A percentile compares a stretch with the other conserved stretches of the same genome.
Conservation (phyloP, 129 eudicot genomes). For the Helianthus tuberosus region DNA sequence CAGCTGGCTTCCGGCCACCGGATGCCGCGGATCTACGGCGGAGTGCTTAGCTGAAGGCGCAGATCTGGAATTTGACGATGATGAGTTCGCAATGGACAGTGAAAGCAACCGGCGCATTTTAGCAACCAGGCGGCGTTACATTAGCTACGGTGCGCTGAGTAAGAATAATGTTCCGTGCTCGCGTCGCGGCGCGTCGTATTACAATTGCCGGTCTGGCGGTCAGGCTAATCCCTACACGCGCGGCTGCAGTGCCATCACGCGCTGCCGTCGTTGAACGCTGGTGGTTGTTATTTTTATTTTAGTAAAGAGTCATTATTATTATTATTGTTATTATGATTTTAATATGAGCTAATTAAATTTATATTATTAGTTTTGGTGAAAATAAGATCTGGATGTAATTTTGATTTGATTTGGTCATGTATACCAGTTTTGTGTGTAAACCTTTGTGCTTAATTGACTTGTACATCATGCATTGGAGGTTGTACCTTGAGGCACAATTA, state of each 20-base stretch:
- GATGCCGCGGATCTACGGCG: slow-evolving; percentile 48
- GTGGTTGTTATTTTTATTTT: slow-evolving; percentile 13
- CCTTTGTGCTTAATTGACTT: not conserved
- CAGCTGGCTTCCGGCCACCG: slow-evolving; percentile 31
- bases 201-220: slow-evolving; percentile 70
- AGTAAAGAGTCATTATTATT: not conserved
- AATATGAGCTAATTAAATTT: slow-evolving; percentile 15
- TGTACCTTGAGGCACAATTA: slow-evolving; percentile 14
- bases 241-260: slow-evolving; percentile 67
- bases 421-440: slow-evolving; percentile 19
- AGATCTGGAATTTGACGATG: slow-evolving; percentile 34
- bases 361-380: slow-evolving; percentile 22
- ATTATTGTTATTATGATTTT: slow-evolving; percentile 11
- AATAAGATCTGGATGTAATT: slow-evolving; percentile 27
- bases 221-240: slow-evolving; percentile 69
- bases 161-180: slow-evolving; percentile 68
- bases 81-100: slow-evolving; percentile 55
- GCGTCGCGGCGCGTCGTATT: slow-evolving; percentile 68
- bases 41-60: slow-evolving; percentile 42
- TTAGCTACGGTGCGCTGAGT: slow-evolving; percentile 65
- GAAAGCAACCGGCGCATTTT: slow-evolving; percentile 65
- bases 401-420: slow-evolving; percentile 18
- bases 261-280: slow-evolving; percentile 54
- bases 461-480: not conserved
- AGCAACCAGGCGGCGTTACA: slow-evolving; percentile 41